phyloP scores from a whole-genome alignment of 2,329 filamentous ascomycete species.

The Neodidymelliopsis sp. region DNA sequence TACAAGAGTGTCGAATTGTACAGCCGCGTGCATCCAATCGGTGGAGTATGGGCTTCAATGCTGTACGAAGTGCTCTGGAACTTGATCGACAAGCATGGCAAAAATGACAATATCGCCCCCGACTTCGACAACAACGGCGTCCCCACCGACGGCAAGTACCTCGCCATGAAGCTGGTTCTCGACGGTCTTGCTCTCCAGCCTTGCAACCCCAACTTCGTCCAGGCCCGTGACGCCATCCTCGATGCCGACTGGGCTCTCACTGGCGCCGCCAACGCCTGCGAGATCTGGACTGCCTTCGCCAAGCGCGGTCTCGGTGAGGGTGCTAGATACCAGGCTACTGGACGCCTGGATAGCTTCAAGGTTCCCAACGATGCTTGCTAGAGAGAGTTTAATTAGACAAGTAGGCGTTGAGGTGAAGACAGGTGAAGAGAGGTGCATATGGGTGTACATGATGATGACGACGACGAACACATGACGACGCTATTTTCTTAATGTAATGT shows the following conservation, averaged over 20 bases:
- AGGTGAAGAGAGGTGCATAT: background rate
- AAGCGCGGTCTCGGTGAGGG: conserved; percentile 62
- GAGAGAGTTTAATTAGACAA: no score
- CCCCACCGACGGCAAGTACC: conserved; percentile 61
- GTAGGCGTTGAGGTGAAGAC: no score
- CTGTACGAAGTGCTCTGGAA: conserved; percentile 67
- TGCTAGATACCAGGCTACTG: conserved; percentile 31
- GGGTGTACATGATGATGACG: conserved; percentile 9
- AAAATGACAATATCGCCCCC: conserved; percentile 55
- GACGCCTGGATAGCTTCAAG: conserved; percentile 32
- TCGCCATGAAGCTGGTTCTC: conserved; percentile 61
- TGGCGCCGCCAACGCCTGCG: conserved; percentile 59
- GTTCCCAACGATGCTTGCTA: conserved; percentile 32
- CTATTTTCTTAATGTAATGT: conserved; percentile 14
- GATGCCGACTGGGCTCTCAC: conserved; percentile 63
- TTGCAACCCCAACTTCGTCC: conserved; percentile 63
- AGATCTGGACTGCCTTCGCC: conserved; percentile 64
- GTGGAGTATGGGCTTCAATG: conserved; percentile 61
- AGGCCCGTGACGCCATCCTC: conserved; percentile 63
- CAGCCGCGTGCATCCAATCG: conserved; percentile 57
- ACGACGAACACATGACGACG: conserved; percentile 3
- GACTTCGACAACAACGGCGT: conserved; percentile 54
- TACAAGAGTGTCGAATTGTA: conserved; percentile 56
- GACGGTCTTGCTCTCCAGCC: conserved; percentile 64
- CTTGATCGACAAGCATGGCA: conserved; percentile 64